Base-by-base conservation (phyloP, 225 moss, liverwort and hornwort species). In the Sphagnum tenellum region DNA sequence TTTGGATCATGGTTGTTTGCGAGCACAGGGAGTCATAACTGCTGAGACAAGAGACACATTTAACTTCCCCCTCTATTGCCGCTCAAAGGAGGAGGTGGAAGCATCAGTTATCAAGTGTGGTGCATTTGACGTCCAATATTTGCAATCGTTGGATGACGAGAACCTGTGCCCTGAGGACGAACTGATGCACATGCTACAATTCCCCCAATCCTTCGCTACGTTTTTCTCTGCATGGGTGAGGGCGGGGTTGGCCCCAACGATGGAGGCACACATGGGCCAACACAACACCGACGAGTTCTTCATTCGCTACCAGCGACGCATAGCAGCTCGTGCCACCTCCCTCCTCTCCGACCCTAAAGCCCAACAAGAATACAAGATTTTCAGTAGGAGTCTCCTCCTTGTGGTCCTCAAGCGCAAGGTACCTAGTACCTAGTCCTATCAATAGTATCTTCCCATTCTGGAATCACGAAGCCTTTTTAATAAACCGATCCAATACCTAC, bases 191-290 rank as follows among this genome's bases (percentile, higher is more conserved):
- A 12, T 81, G 74, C 55, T 4, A 89, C 84, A 12, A 89, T 86
- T 67, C n/a, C n/a, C n/a, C n/a, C n/a, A n/a, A n/a, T n/a, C n/a
- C n/a, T n/a, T n/a, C n/a, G n/a, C n/a, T n/a, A 84, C 73, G 63
- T 86, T 81, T 64, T 80, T 86, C 64, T 86, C 91, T 3, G 74
- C 82, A 13, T 89, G 89, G 69, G 86, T 86, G 61, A 82, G 91
- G 0, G 60, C 86, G n/a, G 58, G 89, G 3, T 64, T 89, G 68
- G 91, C 84, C 59, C 86, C 80, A 1, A 70, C 87, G 14, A 80
- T 92, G 68, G 76, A 68, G 46, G 76, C 60, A 50, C 91, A 92
- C 47, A 89, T 92, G 89, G 89, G 91, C 45, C 57, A 64, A 4
- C 69, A 66, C 0, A 72, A 77, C 12, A 81, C 89, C 1, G 72